A percentile compares a stretch with the other conserved stretches of the same genome.
phyloP scores from a whole-genome alignment of 257 asterid genomes.

The Solanum acaule region DNA sequence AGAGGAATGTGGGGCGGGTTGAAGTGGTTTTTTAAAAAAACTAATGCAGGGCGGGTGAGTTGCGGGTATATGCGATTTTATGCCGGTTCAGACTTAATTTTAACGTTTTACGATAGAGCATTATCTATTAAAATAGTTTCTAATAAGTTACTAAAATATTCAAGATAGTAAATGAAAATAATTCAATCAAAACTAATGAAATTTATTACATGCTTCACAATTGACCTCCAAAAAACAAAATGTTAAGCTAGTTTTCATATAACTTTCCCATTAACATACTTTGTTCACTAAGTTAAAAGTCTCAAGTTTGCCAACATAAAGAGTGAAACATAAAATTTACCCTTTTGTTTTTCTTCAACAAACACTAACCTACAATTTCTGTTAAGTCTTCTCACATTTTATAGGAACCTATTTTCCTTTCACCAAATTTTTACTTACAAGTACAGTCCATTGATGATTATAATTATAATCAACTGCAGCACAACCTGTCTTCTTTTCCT shows the following conservation, averaged over 20 bases:
- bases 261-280: neutral
- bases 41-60: accelerated
- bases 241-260: neutral
- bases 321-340: neutral
- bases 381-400: neutral
- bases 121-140: too few relatives aligned
- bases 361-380: neutral
- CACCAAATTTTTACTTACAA: neutral
- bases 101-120: too few relatives aligned
- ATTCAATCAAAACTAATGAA: too few relatives aligned
- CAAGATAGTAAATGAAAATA: too few relatives aligned
- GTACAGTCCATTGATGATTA: neutral
- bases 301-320: neutral
- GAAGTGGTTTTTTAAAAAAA: too few relatives aligned
- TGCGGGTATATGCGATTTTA: too few relatives aligned
- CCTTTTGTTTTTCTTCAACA: neutral
- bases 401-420: neutral
- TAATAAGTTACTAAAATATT: too few relatives aligned
- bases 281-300: neutral
- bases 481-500: neutral
- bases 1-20: too few relatives aligned
- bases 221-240: too few relatives aligned
- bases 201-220: too few relatives aligned
- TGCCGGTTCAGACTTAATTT: too few relatives aligned
- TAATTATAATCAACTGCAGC: neutral